Conservation (phyloP, 2,329 filamentous ascomycete genomes). For the Canariomyces notabilis region DNA sequence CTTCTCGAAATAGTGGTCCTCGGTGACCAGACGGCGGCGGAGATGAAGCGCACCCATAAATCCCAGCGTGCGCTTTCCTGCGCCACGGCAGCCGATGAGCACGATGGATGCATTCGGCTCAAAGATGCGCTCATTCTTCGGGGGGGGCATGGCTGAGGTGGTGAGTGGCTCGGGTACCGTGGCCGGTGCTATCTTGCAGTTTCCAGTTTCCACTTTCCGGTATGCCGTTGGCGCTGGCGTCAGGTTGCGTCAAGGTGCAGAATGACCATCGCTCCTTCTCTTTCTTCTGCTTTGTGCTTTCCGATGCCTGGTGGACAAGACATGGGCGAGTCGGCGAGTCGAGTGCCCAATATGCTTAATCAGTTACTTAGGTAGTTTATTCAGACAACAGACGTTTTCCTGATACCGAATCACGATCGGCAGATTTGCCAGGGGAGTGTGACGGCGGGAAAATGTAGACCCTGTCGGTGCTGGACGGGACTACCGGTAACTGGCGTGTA, state of each 20-base stretch:
- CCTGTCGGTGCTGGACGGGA: slow-evolving; percentile 14
- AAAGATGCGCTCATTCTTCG: slow-evolving; percentile 42
- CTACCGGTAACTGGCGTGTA: too few species aligned
- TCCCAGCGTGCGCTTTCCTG: slow-evolving; percentile 66
- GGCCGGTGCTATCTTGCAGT: background rate
- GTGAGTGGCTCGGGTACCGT: background rate
- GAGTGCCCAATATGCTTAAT: too few species aligned
- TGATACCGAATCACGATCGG: slow-evolving; percentile 19
- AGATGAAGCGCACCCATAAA: slow-evolving; percentile 67
- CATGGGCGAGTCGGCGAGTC: too few species aligned
- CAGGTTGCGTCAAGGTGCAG: background rate
- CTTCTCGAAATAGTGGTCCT: slow-evolving; percentile 63
- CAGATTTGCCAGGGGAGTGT: slow-evolving; percentile 25
- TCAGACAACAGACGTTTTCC: slow-evolving; percentile 8
- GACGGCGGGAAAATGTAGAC: slow-evolving; percentile 26
- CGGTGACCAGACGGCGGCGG: slow-evolving; percentile 61
- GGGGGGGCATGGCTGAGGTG: slow-evolving; percentile 23
- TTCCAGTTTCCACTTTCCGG: too few species aligned
- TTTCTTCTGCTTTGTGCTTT: too few species aligned
- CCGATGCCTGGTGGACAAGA: background rate
- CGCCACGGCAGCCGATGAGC: slow-evolving; percentile 64
- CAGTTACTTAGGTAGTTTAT: slow-evolving; percentile 13
- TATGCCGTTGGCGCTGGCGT: background rate
- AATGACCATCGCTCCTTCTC: background rate
- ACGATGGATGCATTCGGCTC: slow-evolving; percentile 61